phyloP scores from a whole-genome alignment of 75 land plant genomes.

The Pinus albicaulis region DNA sequence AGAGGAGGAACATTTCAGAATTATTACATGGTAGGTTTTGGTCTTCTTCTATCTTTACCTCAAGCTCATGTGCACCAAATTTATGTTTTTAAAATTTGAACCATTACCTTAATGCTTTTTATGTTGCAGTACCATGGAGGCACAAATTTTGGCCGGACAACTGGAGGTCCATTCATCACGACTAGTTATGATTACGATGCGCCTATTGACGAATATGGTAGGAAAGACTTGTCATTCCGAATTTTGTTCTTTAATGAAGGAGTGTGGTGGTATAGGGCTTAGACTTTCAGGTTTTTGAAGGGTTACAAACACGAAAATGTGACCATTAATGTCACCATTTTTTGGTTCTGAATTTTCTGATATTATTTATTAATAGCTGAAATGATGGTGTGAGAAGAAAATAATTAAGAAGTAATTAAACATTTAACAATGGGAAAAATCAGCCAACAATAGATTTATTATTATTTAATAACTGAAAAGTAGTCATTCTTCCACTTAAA shows the following conservation, averaged over 20 bases:
- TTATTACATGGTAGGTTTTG: constrained; percentile 83
- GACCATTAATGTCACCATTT: too few relatives aligned
- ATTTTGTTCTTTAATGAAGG: background rate
- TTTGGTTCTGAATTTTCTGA: too few relatives aligned
- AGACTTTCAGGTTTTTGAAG: too few relatives aligned
- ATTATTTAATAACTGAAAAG: too few relatives aligned
- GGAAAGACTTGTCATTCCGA: background rate
- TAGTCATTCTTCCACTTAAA: too few relatives aligned
- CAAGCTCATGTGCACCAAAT: background rate
- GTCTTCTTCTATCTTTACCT: background rate
- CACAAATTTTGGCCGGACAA: constrained; percentile 69
- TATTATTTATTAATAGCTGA: too few relatives aligned
- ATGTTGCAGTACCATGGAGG: constrained; percentile 26
- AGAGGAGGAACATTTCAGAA: constrained; percentile 95
- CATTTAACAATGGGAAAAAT: too few relatives aligned
- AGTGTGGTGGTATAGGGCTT: background rate
- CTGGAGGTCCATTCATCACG: constrained; percentile 83
- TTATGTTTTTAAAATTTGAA: background rate
- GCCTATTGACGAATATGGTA: constrained; percentile 62
- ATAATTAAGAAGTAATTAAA: too few relatives aligned
- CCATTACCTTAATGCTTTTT: background rate
- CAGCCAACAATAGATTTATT: too few relatives aligned
- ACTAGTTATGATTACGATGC: constrained; percentile 87
- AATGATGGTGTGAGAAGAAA: too few relatives aligned
- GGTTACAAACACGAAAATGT: too few relatives aligned